Evolutionary conservation across 805 yeast genomes (phyloP).

Genomic region (Metschnikowia gruessii): DNA sequence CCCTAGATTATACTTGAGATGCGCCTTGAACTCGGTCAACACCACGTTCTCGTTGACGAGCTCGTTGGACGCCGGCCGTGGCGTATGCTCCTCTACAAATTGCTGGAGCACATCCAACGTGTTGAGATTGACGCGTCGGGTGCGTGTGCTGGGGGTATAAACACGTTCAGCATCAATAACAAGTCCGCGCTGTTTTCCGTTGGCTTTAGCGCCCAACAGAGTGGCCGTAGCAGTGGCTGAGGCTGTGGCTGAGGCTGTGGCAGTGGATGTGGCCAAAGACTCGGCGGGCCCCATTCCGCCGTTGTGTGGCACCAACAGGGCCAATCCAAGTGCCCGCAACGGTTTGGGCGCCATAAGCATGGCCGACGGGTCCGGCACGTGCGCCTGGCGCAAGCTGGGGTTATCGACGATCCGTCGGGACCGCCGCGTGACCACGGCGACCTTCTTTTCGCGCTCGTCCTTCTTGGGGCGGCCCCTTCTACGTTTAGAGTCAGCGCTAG

Average conservation of each 20-base stretch:
- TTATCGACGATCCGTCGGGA: conserved; percentile 17
- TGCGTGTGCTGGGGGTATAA: conserved; percentile 20
- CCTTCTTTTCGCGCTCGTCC: conserved; percentile 12
- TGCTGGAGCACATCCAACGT: conserved; percentile 39
- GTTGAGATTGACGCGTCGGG: conserved; percentile 28
- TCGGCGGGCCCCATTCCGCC: neutral
- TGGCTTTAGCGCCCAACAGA: conserved; percentile 19
- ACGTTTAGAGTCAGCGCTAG: conserved; percentile 8
- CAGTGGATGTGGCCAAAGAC: neutral
- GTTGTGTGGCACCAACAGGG: conserved; percentile 10
- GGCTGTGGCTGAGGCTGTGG: too few species aligned
- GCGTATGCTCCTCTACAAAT: conserved; percentile 29
- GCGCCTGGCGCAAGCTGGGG: conserved; percentile 13
- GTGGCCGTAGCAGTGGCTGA: neutral
- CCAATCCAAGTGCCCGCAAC: conserved; percentile 11
- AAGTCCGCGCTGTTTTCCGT: conserved; percentile 30
- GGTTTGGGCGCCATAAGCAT: conserved; percentile 10
- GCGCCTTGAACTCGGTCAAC: conserved; percentile 33
- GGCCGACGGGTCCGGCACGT: conserved; percentile 4
- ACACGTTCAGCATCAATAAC: conserved; percentile 31
- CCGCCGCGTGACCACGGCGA: conserved; percentile 14
- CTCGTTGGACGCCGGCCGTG: conserved; percentile 18
- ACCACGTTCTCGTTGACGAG: conserved; percentile 23
- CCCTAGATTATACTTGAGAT: conserved; percentile 27
- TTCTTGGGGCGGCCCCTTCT: conserved; percentile 20